Conservation (phyloP, 495 filamentous ascomycete species). For the Alectoria sarmentosa region DNA sequence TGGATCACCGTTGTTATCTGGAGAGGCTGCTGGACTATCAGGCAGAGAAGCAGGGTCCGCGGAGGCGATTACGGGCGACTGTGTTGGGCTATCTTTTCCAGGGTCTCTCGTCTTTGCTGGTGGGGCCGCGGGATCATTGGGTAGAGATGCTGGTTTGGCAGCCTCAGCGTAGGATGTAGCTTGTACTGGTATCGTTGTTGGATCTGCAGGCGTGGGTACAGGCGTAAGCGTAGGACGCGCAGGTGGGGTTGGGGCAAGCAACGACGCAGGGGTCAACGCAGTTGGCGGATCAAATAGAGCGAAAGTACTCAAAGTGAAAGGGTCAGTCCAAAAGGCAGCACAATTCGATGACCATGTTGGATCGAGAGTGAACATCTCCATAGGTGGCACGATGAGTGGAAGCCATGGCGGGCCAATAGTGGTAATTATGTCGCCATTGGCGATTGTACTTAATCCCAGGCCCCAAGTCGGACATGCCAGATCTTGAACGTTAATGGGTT, state of each 20-base stretch:
- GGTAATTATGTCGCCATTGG: background rate
- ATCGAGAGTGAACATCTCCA: constrained; percentile 5
- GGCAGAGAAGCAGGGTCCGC: background rate
- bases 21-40: background rate
- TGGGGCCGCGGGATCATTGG: background rate
- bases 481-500: background rate
- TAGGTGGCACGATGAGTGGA: constrained; percentile 8
- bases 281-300: background rate
- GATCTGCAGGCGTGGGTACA: background rate
- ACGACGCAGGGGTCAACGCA: background rate
- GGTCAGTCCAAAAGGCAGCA: background rate
- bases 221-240: background rate
- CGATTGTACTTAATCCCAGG: background rate
- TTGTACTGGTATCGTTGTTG: background rate
- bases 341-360: background rate
- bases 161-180: background rate
- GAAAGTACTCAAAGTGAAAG: background rate
- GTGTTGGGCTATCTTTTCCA: background rate
- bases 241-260: background rate
- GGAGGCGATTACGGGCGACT: background rate
- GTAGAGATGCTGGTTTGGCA: constrained; percentile 3
- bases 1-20: background rate
- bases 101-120: constrained; percentile 4
- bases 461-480: constrained; percentile 11
- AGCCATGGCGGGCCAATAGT: constrained; percentile 18